These are phyloP conservation scores for Pythium vanterpoolii DNA, from an alignment of 352 stramenopile species.

Conservation along the genomic window DNA sequence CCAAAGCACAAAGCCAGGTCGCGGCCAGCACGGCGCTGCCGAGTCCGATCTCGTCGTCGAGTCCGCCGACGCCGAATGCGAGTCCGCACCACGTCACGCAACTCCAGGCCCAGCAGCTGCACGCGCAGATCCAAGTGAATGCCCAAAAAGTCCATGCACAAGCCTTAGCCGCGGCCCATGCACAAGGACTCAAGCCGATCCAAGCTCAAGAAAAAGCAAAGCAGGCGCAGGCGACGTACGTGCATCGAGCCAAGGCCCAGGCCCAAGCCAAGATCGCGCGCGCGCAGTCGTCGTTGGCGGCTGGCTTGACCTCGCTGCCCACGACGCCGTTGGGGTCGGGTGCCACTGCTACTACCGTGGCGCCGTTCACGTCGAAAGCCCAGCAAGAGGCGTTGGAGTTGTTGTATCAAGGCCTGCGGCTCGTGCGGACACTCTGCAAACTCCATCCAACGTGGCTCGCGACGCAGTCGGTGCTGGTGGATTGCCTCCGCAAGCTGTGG, in stretches of 20 bases:
- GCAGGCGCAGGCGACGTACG: conserved; percentile 84
- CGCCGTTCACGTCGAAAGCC: conserved; percentile 65
- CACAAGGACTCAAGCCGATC: conserved; percentile 80
- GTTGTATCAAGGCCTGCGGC: conserved; percentile 91
- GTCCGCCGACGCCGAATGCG: conserved; percentile 48
- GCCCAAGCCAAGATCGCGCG: conserved; percentile 84
- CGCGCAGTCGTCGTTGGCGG: conserved; percentile 57
- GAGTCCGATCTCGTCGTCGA: conserved; percentile 35
- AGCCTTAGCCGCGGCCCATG: conserved; percentile 81
- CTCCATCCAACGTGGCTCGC: conserved; percentile 89
- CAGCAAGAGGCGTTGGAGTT: conserved; percentile 92
- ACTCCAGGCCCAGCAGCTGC: conserved; percentile 65
- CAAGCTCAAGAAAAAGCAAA: conserved; percentile 90
- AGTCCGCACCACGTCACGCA: conserved; percentile 63
- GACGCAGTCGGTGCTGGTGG: conserved; percentile 85
- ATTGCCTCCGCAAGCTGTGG: conserved; percentile 95
- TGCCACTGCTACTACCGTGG: too few species aligned
- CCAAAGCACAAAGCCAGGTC: conserved; percentile 82
- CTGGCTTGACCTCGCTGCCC: conserved; percentile 20
- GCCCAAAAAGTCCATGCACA: conserved; percentile 88
- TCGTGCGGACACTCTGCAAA: conserved; percentile 91
- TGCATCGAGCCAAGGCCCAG: conserved; percentile 84
- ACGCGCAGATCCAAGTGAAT: conserved; percentile 88
- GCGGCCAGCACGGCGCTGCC: conserved; percentile 55
- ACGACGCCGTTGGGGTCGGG: conserved; percentile 22